These are phyloP conservation scores for Pisolithus microcarpus DNA, from an alignment of 768 basidiomycete species.

Conservation along the genomic window DNA sequence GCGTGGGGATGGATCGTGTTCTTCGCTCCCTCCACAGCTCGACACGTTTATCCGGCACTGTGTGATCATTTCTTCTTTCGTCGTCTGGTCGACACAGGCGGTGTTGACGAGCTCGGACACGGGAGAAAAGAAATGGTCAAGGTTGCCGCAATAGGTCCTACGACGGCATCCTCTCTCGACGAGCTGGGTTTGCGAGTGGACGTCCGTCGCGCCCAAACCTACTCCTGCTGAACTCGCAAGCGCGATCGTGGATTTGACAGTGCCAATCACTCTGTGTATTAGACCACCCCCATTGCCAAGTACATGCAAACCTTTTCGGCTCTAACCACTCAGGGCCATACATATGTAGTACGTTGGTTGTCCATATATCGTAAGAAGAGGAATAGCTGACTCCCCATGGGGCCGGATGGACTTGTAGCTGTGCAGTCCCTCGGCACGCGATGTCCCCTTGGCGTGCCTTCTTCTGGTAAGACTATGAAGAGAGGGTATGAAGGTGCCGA, in stretches of 20 bases:
- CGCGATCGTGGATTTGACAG: constrained; percentile 21
- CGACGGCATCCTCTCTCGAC: constrained; percentile 50
- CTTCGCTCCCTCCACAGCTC: constrained; percentile 70
- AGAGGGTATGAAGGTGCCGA: no score
- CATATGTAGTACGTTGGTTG: no score
- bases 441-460: no score
- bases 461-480: no score
- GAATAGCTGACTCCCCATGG: no score
- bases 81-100: not conserved
- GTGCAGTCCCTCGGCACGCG: no score
- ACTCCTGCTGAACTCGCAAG: constrained; percentile 43
- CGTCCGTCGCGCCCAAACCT: constrained; percentile 49
- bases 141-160: constrained; percentile 64
- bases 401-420: no score
- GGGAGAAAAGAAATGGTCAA: constrained; percentile 16
- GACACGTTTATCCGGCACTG: constrained; percentile 47
- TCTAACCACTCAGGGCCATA: no score
- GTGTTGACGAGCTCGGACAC: no score
- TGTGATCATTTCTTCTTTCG: constrained; percentile 38
- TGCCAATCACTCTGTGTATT: not conserved
- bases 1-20: constrained; percentile 61
- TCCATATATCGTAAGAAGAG: no score
- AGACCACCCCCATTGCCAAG: no score
- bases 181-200: constrained; percentile 43
- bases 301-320: no score